Conservation (phyloP, 169 alveolate species). For the Eimeria necatrix region DNA sequence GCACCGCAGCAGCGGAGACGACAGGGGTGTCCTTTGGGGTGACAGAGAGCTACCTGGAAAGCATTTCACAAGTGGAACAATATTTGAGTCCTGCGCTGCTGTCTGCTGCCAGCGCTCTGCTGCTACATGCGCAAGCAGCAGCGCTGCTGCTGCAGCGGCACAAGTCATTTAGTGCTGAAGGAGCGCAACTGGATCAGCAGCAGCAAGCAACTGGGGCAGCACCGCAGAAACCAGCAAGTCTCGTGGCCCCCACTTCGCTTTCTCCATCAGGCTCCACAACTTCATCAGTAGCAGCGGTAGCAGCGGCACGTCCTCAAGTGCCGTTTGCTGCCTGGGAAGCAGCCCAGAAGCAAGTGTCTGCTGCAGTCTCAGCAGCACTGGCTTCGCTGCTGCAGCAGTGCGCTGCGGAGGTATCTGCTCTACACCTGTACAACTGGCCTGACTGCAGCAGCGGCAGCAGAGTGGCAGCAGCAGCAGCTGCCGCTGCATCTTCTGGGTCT, state of each 20-base stretch:
- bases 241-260: constrained; percentile 37
- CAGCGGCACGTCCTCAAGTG: constrained; percentile 17
- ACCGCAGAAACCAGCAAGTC: constrained; percentile 5
- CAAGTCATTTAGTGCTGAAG: constrained; percentile 16
- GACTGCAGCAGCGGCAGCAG: constrained; percentile 44
- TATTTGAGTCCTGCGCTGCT: constrained; percentile 29
- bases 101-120: constrained; percentile 64
- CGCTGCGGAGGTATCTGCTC: constrained; percentile 18
- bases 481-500: background rate
- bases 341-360: constrained; percentile 48
- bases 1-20: constrained; percentile 16
- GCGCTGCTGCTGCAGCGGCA: constrained; percentile 71
- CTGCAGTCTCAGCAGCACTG: constrained; percentile 33
- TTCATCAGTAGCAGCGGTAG: constrained; percentile 42
- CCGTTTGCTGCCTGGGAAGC: constrained; percentile 38
- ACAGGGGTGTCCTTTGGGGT: background rate
- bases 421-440: background rate
- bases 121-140: constrained; percentile 50
- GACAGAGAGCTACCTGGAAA: background rate
- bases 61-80: background rate
- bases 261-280: constrained; percentile 22
- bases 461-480: background rate
- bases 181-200: constrained; percentile 31
- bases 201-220: constrained; percentile 6
- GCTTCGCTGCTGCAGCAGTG: constrained; percentile 67